These are phyloP conservation scores for Ramichloridium luteum DNA, from an alignment of 2,329 filamentous ascomycete species.

Conservation along the genomic window DNA sequence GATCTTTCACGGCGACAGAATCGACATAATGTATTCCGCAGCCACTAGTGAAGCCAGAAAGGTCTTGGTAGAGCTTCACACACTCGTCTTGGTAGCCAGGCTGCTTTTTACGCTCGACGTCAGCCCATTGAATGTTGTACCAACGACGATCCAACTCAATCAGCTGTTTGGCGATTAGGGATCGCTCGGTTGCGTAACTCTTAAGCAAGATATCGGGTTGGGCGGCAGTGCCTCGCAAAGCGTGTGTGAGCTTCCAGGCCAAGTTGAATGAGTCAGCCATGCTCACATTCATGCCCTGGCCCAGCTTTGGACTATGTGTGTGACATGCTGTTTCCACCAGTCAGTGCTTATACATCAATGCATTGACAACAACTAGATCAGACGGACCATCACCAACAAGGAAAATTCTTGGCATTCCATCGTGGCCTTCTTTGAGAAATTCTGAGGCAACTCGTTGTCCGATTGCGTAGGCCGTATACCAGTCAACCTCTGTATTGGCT, in stretches of 20 bases:
- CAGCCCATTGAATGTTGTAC: not conserved
- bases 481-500: slow-evolving; percentile 32
- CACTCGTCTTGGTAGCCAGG: not conserved
- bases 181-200: slow-evolving; percentile 41
- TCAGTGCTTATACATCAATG: not conserved
- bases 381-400: slow-evolving; percentile 59
- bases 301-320: slow-evolving; percentile 46
- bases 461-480: slow-evolving; percentile 68
- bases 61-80: not conserved
- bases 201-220: slow-evolving; percentile 30
- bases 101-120: not conserved
- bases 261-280: slow-evolving; percentile 52
- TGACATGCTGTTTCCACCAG: slow-evolving; percentile 29
- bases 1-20: not conserved
- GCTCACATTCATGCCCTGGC: slow-evolving; percentile 70
- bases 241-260: slow-evolving; percentile 40
- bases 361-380: not conserved
- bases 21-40: not conserved
- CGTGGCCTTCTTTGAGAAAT: slow-evolving; percentile 43
- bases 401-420: slow-evolving; percentile 44
- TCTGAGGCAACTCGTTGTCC: slow-evolving; percentile 48
- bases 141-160: slow-evolving; percentile 48
- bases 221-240: slow-evolving; percentile 25
- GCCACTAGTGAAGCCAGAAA: not conserved
- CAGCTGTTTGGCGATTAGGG: slow-evolving; percentile 49